Percentiles rank a stretch among this genome's conserved stretches.
These are phyloP conservation scores for Phaffia rhodozyma DNA, from an alignment of 1,284 basidiomycete genomes.

Conservation along the genomic window DNA sequence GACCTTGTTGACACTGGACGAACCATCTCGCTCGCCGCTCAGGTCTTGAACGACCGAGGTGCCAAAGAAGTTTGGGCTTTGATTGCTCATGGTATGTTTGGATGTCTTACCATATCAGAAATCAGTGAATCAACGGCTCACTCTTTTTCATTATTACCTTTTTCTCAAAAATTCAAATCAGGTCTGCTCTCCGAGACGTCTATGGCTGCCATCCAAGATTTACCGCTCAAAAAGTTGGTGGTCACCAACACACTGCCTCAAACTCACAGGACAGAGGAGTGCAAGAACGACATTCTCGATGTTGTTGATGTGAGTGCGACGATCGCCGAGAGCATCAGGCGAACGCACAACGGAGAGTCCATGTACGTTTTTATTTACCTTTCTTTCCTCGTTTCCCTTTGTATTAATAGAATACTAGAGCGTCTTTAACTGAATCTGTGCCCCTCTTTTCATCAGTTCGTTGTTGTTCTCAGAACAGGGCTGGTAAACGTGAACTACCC, in stretches of 20 bases:
- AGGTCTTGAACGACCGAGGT: constrained; percentile 74
- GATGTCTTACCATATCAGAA: not conserved
- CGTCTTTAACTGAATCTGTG: not conserved
- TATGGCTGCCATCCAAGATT: constrained; percentile 57
- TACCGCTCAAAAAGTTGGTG: constrained; percentile 77
- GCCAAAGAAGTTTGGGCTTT: constrained; percentile 79
- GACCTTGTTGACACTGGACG: constrained; percentile 96
- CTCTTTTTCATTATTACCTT: not conserved
- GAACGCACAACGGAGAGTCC: constrained; percentile 87
- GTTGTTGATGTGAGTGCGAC: constrained; percentile 75
- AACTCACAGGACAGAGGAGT: constrained; percentile 39
- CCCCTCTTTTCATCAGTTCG: not conserved
- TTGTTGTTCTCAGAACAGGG: constrained; percentile 14
- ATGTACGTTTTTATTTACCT: constrained; percentile 25
- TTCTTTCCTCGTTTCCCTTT: constrained; percentile 11
- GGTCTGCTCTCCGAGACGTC: constrained; percentile 77
- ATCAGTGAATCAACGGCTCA: not conserved
- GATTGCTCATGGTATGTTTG: constrained; percentile 66
- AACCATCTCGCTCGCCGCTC: constrained; percentile 74
- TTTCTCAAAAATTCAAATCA: constrained; percentile 29
- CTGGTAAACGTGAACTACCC: not conserved
- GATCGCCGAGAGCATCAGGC: constrained; percentile 87
- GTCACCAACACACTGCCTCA: constrained; percentile 73
- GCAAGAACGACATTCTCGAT: constrained; percentile 35
- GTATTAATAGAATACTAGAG: not conserved